phyloP scores from a whole-genome alignment of 257 asterid species.

The Solanum lignicaule region DNA sequence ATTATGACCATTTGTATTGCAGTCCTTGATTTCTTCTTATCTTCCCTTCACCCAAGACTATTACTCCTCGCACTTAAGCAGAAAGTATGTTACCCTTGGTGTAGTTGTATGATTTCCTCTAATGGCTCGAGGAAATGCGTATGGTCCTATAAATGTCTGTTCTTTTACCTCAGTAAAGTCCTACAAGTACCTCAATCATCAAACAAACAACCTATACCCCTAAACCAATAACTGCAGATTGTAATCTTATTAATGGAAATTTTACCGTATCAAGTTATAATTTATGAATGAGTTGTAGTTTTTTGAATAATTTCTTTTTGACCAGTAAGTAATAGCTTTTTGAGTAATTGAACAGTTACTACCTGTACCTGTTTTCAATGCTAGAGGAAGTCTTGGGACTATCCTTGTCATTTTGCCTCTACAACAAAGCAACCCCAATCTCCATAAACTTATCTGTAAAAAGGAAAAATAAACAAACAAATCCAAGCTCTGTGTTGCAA shows the following conservation, averaged over 20 bases:
- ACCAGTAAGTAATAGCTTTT: neutral
- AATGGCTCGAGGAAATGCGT: neutral
- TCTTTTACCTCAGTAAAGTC: neutral
- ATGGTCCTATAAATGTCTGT: neutral
- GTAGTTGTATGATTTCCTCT: neutral
- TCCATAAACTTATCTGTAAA: neutral
- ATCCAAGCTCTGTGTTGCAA: neutral
- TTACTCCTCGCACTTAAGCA: neutral
- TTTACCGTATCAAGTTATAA: neutral
- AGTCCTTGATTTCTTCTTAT: neutral
- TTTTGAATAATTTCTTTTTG: neutral
- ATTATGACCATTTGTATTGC: neutral
- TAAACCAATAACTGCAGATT: neutral
- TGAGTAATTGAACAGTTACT: neutral
- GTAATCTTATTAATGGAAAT: neutral
- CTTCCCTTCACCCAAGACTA: neutral
- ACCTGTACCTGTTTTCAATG: neutral
- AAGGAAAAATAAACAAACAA: neutral
- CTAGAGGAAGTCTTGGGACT: neutral
- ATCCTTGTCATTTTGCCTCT: neutral
- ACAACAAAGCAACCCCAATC: neutral
- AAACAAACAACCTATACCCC: neutral
- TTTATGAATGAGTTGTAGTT: neutral
- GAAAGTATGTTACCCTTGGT: neutral
- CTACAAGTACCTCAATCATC: neutral